Evolutionary conservation across 2,329 filamentous ascomycete genomes (phyloP), one percentile per base, ranked within the genome.

Genomic region (Eurotiales sp.): DNA sequence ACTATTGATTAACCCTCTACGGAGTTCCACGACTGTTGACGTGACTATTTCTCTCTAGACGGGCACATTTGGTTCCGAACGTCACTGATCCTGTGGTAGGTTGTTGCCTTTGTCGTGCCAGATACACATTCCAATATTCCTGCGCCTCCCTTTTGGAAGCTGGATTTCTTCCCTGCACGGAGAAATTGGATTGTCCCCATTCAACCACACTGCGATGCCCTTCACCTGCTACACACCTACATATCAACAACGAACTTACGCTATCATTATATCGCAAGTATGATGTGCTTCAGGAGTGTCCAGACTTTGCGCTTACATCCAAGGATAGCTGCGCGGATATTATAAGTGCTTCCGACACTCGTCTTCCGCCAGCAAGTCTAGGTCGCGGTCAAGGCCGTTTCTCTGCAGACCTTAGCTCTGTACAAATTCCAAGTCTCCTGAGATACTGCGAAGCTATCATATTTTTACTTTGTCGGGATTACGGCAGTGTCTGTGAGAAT

Each of bases 1-100:
- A 64, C 50, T 64, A 58, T 53, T 55, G 65, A 40, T 52, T 65
- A 36, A 63, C 60, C 23, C 51, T 63, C 30, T 64, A 64, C 40
- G 61, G 63, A 8, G 57, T 64, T n/a, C 61, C 8, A 58, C 59
- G 0, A 50, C 60, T 46, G 54, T 58, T 55, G 53, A 61, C 21
- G 55, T 62, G 1, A 51, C 49, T 56, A 40, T 50, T 37, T 25
- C 37, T 30, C 10, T 40, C 11, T n/a, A n/a, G 32, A 5, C 17
- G 19, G 15, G 15, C 29, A 21, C 17, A 21, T 25, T 32, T 19
- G 15, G 2, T 41, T 21, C n/a, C n/a, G n/a, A 23, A 27, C 3
- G 3, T 21, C 2, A 19, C 32, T 53, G 23, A 53, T 22, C 1
- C n/a, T 49, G 1, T 25, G 2, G 44, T 45, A 59, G 56, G 55